Base-by-base conservation (phyloP, 495 filamentous ascomycete genomes). In the Neurospora intermedia region DNA sequence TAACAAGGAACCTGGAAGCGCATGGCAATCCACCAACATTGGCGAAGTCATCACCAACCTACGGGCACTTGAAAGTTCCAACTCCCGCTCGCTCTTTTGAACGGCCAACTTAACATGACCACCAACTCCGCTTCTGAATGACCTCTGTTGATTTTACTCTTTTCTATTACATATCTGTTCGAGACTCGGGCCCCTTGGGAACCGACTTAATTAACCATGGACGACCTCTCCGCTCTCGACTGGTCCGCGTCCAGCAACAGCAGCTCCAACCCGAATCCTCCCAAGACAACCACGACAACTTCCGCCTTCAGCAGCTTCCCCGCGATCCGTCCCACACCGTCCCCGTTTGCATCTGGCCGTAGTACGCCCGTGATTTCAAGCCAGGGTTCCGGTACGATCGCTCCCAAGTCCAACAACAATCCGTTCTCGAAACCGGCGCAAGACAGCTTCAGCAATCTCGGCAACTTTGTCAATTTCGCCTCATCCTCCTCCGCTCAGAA, bases 381-480 rank as follows among this genome's bases (percentile, higher is more conserved):
- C 10, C 85, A 88, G 73, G 85, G 85, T 31, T 85, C 87, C 71
- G 82, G 85, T 15, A 83, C 82, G 75, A 79, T 79, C 76, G 81
- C 76, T 80, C 39, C 84, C 85, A 84, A 82, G 23, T 85, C 89
- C 1, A 66, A 66, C 54, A 66, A 66, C 54, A 66, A 66, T 27
- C 88, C 90, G 75, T 77, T 88, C 6, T 78, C 88, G 7, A 91
- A 91, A 43, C 87, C 91, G 2, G 85, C 87, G 6, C 87, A 87
- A 71, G 95, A 98, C 80, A 96, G 92, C 84, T 99, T 99, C 79
- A 91, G 94, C 74, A 93, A 91, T 77, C 85, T 99, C 27, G 91
- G 94, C 74, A 93, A 91, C 77, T 85, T 99, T 23, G 91, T 98
- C 27, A 91, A 89, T 59, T 93, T 95, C 73, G 89, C 88, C 69